Evolutionary conservation across 805 yeast genomes (phyloP), one percentile per base, ranked within the genome.

Genomic region (Saturnispora sanitii): DNA sequence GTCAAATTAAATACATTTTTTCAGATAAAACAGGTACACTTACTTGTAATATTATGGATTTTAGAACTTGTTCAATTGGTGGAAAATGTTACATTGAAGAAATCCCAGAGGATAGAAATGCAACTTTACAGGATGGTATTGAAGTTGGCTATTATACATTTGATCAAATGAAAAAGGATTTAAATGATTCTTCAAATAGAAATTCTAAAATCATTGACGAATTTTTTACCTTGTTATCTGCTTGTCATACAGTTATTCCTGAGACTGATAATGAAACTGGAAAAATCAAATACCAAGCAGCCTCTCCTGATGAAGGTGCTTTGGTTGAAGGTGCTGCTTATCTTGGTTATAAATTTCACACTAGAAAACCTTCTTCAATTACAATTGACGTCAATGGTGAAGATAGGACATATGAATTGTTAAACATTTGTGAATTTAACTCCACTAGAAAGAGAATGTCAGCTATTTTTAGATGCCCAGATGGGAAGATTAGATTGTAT

Each of bases 231-330:
- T 65, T 88, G 37, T 66, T 92, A 44, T 85, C 97, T 30, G 78
- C 95, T 0, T 92, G 98, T 58, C 99, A 92, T 55, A 94, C 99
- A 0, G 99, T 92, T 31, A 92, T 92, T 46, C 99, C 99, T 0
- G 98, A 92, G 58, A 66, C 73, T 16, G 71, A 70, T 45, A 77
- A 69, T 1, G 84, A 82, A 0, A 50, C 69, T 2, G 25, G 25
- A 15, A 31, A 40, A 34, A 79, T 92, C 47, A 88, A 85, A 58
- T 92, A 94, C 58, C 99, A 92, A 62, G 98, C 99, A 1, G 96
- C 98, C 0, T 88, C 97, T 0, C 98, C 98, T 0, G 99, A 92
- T 65, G 98, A 94, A 66, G 98, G 98, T 38, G 99, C 99, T 0
- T 68, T 92, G 46, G 99, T 92, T 2, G 87, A 88, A 52, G 99